Evolutionary conservation across 164 flowering plant genomes (phyloP).

Genomic region (Magnolia kwangsiensis): DNA sequence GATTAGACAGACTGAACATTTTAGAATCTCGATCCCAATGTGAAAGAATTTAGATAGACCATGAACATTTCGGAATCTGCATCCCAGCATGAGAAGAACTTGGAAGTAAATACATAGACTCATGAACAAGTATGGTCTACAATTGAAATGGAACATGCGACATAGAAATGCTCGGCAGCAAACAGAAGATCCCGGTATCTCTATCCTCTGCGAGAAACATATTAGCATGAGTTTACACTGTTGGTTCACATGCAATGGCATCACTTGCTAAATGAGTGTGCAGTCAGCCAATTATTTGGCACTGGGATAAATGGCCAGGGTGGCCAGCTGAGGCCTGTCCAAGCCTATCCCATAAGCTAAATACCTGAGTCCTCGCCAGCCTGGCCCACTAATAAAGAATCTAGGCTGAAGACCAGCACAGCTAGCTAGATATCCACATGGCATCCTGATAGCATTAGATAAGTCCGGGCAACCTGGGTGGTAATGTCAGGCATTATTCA

Average conservation of each 20-base stretch:
- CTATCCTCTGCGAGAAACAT: conserved; percentile 41
- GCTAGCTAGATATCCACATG: no score
- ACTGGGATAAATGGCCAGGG: no score
- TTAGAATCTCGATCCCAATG: conserved; percentile 99
- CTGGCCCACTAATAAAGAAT: no score
- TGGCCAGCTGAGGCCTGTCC: no score
- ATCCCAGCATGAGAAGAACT: conserved; percentile 98
- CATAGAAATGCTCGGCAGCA: conserved; percentile 97
- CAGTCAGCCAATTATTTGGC: not conserved
- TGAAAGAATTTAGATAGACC: conserved; percentile 50
- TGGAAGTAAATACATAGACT: conserved; percentile 23
- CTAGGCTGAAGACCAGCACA: no score
- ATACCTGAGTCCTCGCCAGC: no score
- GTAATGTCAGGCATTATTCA: no score
- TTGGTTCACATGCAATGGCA: not conserved
- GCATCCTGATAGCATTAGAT: no score
- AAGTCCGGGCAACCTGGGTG: no score
- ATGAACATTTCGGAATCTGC: conserved; percentile 98
- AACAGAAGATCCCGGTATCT: conserved; percentile 75
- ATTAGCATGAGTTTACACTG: not conserved
- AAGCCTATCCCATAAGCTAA: no score
- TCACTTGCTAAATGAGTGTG: not conserved
- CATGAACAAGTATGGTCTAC: not conserved
- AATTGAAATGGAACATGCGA: not conserved
- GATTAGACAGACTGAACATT: conserved; percentile 65